phyloP scores from a whole-genome alignment of 306 rosid species.

The Urtica urens region DNA sequence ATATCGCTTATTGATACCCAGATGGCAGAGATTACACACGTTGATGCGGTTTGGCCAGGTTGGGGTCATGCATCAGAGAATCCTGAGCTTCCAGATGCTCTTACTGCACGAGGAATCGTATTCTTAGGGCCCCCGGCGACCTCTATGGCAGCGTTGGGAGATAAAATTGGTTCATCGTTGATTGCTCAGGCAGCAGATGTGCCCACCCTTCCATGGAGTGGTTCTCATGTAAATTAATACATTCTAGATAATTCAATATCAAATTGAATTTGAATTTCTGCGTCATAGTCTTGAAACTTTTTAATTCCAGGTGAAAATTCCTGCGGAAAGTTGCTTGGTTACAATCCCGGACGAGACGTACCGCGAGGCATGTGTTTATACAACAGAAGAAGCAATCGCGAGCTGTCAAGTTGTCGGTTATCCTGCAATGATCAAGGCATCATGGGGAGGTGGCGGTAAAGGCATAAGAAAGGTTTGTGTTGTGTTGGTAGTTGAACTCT shows the following conservation, averaged over 20 bases:
- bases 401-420: constrained; percentile 97
- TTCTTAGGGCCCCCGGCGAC: constrained; percentile 93
- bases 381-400: constrained; percentile 92
- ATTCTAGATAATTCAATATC: constrained; percentile 1
- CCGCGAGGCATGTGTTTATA: constrained; percentile 91
- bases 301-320: constrained; percentile 62
- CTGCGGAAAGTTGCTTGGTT: constrained; percentile 59
- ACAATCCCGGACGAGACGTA: constrained; percentile 80
- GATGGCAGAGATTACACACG: constrained; percentile 95
- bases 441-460: constrained; percentile 99
- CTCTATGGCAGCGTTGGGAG: constrained; percentile 98
- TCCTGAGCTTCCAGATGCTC: constrained; percentile 97
- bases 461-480: constrained; percentile 96
- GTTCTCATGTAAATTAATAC: constrained; percentile 69
- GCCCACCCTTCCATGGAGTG: constrained; percentile 99
- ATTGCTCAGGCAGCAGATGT: constrained; percentile 98
- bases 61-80: constrained; percentile 99
- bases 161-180: constrained; percentile 96
- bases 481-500: constrained; percentile 13
- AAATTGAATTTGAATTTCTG: too few relatives aligned
- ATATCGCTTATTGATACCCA: constrained; percentile 25
- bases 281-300: constrained; percentile 7
- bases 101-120: constrained; percentile 71
- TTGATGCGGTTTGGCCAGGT: constrained; percentile 99
- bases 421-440: constrained; percentile 99